Evolutionary conservation across 2,329 filamentous ascomycete genomes (phyloP).

Genomic region (Sarocladiaceae sp.): DNA sequence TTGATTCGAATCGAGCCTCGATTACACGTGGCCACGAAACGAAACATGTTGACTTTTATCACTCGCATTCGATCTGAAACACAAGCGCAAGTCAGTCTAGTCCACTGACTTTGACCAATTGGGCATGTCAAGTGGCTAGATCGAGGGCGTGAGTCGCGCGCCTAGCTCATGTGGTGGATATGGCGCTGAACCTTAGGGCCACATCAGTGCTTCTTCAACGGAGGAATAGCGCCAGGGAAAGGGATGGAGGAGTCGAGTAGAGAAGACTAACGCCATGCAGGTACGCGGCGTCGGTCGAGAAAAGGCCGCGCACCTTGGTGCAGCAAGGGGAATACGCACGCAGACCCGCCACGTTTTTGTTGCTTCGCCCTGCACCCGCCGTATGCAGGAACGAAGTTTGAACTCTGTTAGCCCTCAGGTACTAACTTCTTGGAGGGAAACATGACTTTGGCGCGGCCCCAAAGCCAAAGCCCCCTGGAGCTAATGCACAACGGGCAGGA

Average conservation of each 20-base stretch:
- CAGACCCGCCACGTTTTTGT: not conserved
- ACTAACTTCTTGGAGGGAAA: not conserved
- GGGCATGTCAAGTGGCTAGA: not conserved
- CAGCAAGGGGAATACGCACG: not conserved
- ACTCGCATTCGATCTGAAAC: conserved; percentile 1
- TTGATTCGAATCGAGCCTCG: too few relatives aligned
- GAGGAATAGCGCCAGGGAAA: not conserved
- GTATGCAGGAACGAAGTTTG: not conserved
- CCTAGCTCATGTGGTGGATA: not conserved
- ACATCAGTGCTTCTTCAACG: not conserved
- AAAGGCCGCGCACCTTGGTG: not conserved
- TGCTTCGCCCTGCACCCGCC: not conserved
- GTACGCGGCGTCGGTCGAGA: not conserved
- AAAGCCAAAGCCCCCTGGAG: not conserved
- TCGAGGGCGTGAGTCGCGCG: not conserved
- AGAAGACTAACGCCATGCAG: not conserved
- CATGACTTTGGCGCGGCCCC: not conserved
- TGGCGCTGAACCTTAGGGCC: not conserved
- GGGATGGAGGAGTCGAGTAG: not conserved
- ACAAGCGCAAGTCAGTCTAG: not conserved
- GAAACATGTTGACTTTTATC: not conserved
- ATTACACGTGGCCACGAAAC: not conserved
- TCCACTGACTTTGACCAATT: not conserved
- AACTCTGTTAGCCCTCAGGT: not conserved
- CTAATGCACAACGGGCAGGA: not conserved